Evolutionary conservation across 768 basidiomycete genomes (phyloP).

Genomic region (Rossbeevera mucosa): DNA sequence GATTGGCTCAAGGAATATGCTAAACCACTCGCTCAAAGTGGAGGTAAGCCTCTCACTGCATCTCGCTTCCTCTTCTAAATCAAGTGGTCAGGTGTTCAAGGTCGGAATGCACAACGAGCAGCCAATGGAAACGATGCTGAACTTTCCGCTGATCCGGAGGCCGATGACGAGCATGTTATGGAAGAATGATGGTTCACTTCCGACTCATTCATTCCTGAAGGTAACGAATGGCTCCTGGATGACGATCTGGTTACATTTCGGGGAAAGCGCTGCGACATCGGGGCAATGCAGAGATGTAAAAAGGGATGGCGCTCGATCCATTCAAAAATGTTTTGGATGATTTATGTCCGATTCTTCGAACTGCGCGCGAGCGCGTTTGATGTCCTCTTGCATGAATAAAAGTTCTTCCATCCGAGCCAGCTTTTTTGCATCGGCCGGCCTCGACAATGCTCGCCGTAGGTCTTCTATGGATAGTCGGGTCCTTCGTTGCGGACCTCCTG

Average conservation of each 20-base stretch:
- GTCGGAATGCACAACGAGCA: conserved; percentile 35
- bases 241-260: not conserved
- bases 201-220: not conserved
- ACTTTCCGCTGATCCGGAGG: conserved; percentile 27
- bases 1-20: conserved; percentile 86
- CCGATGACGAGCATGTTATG: conserved; percentile 53
- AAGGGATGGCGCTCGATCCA: too few relatives aligned
- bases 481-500: conserved; percentile 66
- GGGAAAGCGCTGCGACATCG: conserved; percentile 1
- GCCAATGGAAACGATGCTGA: conserved; percentile 18
- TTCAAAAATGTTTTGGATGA: conserved; percentile 44
- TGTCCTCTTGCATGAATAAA: conserved; percentile 90
- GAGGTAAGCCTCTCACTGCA: conserved; percentile 44
- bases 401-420: conserved; percentile 90
- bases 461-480: conserved; percentile 82
- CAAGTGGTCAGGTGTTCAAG: conserved; percentile 47
- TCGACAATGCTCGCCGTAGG: conserved; percentile 70
- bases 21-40: conserved; percentile 70
- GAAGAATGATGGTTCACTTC: conserved; percentile 46
- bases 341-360: conserved; percentile 57
- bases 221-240: not conserved
- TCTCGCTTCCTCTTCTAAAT: conserved; percentile 1
- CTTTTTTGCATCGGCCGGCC: conserved; percentile 88
- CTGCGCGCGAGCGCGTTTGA: conserved; percentile 80
- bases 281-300: not conserved